phyloP scores from a whole-genome alignment of 768 basidiomycete genomes.

The Naganishia vaughanmartiniae region DNA sequence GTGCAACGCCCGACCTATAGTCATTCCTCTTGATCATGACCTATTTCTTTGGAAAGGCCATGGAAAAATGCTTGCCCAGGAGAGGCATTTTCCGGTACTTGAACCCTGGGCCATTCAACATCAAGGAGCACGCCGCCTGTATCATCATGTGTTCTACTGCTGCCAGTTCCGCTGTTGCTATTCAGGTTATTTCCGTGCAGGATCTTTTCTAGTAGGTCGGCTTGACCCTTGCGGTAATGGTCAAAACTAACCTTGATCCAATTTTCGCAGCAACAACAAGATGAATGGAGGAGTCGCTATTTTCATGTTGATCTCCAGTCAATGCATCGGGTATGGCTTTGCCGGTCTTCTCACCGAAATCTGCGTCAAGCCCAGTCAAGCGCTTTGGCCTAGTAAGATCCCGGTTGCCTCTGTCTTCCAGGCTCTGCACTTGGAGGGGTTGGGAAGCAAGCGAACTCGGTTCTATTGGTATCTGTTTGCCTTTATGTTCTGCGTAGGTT shows the following conservation, averaged over 20 bases:
- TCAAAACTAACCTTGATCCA: slow-evolving; percentile 21
- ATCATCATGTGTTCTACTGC: slow-evolving; percentile 51
- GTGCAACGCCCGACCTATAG: slow-evolving; percentile 36
- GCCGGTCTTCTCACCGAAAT: slow-evolving; percentile 39
- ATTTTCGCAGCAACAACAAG: slow-evolving; percentile 39
- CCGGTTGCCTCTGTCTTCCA: slow-evolving; percentile 46
- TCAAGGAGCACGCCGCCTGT: slow-evolving; percentile 46
- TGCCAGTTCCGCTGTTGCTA: slow-evolving; percentile 49
- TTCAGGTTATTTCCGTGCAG: slow-evolving; percentile 52
- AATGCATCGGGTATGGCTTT: slow-evolving; percentile 45
- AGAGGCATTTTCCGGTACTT: slow-evolving; percentile 43
- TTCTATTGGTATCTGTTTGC: slow-evolving; percentile 50
- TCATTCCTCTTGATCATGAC: slow-evolving; percentile 50
- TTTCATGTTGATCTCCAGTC: slow-evolving; percentile 46
- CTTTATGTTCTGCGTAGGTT: slow-evolving; percentile 39
- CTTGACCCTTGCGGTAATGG: slow-evolving; percentile 2
- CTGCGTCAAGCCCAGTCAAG: slow-evolving; percentile 34
- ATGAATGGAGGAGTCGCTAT: slow-evolving; percentile 47
- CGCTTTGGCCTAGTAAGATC: slow-evolving; percentile 43
- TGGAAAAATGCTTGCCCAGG: slow-evolving; percentile 31
- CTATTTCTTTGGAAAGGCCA: slow-evolving; percentile 40
- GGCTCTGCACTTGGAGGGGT: slow-evolving; percentile 46
- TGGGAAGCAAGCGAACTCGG: slow-evolving; percentile 41
- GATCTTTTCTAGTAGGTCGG: slow-evolving; percentile 34
- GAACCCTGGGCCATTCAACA: slow-evolving; percentile 48